Evolutionary conservation across 2,329 filamentous ascomycete species (phyloP).

Genomic region (Cytospora paraplurivora): DNA sequence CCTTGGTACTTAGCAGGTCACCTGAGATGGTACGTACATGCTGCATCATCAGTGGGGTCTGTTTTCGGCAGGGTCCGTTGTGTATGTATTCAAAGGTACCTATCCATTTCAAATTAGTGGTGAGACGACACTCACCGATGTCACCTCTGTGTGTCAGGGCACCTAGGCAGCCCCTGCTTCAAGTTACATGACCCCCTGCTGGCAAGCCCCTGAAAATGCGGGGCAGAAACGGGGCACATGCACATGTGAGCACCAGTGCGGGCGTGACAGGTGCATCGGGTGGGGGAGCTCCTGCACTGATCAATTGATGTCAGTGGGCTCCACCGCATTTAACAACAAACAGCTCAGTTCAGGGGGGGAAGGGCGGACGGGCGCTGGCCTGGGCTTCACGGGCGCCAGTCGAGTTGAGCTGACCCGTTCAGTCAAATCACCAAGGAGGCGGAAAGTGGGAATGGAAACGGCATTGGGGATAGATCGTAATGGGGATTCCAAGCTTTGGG

Average conservation of each 20-base stretch:
- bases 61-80: constrained; percentile 1
- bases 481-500: not conserved
- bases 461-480: not conserved
- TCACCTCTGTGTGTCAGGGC: not conserved
- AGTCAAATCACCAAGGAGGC: not conserved
- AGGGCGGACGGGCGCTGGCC: not conserved
- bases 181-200: not conserved
- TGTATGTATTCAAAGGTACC: not conserved
- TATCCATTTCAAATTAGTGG: too few relatives aligned
- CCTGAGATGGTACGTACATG: not conserved
- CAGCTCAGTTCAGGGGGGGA: constrained; percentile 1
- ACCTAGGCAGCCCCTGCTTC: not conserved
- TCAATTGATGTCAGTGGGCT: not conserved
- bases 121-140: too few relatives aligned
- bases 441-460: not conserved
- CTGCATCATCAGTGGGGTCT: not conserved
- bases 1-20: too few relatives aligned
- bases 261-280: not conserved
- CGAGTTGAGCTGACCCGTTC: not conserved
- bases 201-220: not conserved
- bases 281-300: not conserved
- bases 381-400: not conserved
- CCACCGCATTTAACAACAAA: not conserved
- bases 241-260: not conserved
- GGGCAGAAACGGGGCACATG: not conserved